Base-by-base conservation (phyloP, 2,329 filamentous ascomycete species). In the Fusarium chuoi region DNA sequence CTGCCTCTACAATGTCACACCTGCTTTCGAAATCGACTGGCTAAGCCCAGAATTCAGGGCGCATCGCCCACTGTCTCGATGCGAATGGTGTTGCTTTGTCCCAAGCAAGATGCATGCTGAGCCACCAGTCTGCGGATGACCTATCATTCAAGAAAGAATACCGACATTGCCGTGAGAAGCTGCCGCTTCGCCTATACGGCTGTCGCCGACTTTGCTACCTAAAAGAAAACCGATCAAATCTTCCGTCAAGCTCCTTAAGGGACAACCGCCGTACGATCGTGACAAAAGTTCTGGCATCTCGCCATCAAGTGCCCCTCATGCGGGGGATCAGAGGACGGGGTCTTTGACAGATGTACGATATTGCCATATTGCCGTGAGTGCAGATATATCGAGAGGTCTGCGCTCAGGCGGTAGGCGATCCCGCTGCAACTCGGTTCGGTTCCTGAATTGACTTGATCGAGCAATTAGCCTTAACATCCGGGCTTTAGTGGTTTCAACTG, bases 401-500 rank as follows among this genome's bases (percentile, higher is more conserved):
- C 54, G 55, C 61, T 74, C 55, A 75, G 62, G 65, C 64, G 42
- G 70, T 65, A 75, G 56, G 66, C 57, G 65, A 76, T 74, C 76
- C 75, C 68, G 70, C 75, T 78, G 73, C 65, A 74, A 66, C 39
- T 72, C 73, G 64, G 67, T 42, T 64, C 44, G 60, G 73, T 77
- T 76, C 74, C 70, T 74, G 65, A 62, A 70, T 51, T 67, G 51
- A 61, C 62, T 63, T 57, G 62, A 59, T 75, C 76, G 63, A 77
- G 54, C 65, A 73, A 66, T 74, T 77, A 62, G 67, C 68, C 66
- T 75, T 41, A 54, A 63, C 72, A 71, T 56, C 68, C 66, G 66
- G 66, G 60, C 51, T 63, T 71, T 78, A 78, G 77, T 64, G 70
- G 77, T 78, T 78, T 78, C 76, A 68, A 75, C 63, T 78, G 73